These are phyloP conservation scores for Neonectria sp. DNA, from an alignment of 2,329 filamentous ascomycete genomes.

Conservation along the genomic window DNA sequence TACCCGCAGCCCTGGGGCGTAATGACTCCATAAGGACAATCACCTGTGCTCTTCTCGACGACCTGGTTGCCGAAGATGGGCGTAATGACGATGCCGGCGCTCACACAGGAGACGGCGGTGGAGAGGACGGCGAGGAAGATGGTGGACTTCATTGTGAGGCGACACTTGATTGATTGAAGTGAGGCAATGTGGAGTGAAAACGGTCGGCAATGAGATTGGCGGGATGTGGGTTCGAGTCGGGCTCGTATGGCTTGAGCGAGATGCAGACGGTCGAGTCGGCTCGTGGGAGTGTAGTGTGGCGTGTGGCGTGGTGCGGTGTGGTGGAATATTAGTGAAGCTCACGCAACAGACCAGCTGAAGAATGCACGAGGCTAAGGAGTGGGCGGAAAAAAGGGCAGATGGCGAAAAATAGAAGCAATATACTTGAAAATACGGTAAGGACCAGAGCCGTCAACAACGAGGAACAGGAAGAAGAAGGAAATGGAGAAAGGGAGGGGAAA, in stretches of 20 bases:
- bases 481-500: slow-evolving; percentile 15
- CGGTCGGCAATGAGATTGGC: not conserved
- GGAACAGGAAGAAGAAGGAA: slow-evolving; percentile 3
- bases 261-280: slow-evolving; percentile 12
- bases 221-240: not conserved
- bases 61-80: slow-evolving; percentile 67
- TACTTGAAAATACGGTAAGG: slow-evolving; percentile 14
- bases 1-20: slow-evolving; percentile 73
- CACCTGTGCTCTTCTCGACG: slow-evolving; percentile 61
- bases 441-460: not conserved
- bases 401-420: slow-evolving; percentile 38
- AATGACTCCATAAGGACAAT: slow-evolving; percentile 70
- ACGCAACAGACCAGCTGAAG: slow-evolving; percentile 28
- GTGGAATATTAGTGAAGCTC: slow-evolving; percentile 6
- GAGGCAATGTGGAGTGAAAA: not conserved
- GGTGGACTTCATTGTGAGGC: slow-evolving; percentile 50
- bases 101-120: slow-evolving; percentile 61
- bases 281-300: not conserved
- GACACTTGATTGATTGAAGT: not conserved
- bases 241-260: slow-evolving; percentile 23
- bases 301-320: not conserved
- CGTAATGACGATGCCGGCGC: slow-evolving; percentile 70
- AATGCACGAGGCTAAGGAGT: not conserved
- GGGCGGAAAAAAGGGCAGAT: not conserved
- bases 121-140: slow-evolving; percentile 56